A percentile compares a stretch with the other conserved stretches of the same genome.
Conservation (phyloP, 2,329 filamentous ascomycete genomes). For the Fusarium burgessii region DNA sequence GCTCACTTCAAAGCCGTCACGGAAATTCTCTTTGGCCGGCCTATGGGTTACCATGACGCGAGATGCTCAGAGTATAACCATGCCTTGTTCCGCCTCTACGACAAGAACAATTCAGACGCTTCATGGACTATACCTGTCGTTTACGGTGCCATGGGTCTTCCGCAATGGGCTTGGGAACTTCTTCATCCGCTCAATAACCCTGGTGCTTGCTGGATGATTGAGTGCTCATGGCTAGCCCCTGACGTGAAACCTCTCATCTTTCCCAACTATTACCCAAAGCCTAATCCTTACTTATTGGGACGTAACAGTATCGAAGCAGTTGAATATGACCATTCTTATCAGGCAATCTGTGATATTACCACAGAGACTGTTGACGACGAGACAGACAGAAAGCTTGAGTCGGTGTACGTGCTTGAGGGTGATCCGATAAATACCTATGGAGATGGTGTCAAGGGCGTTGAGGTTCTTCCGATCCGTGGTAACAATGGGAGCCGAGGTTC, state of each 20-base stretch:
- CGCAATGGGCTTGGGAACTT: conserved; percentile 25
- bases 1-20: conserved; percentile 41
- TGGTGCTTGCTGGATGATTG: conserved; percentile 26
- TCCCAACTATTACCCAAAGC: conserved; percentile 35
- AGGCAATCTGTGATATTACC: background rate
- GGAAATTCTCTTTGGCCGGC: conserved; percentile 44
- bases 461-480: background rate
- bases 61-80: conserved; percentile 19
- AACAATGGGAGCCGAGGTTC: background rate
- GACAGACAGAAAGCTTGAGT: conserved; percentile 6
- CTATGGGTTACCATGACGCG: background rate
- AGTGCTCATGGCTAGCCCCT: background rate
- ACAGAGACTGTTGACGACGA: conserved; percentile 14
- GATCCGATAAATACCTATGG: background rate
- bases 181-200: conserved; percentile 37
- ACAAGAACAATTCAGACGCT: conserved; percentile 12
- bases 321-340: background rate
- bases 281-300: conserved; percentile 20
- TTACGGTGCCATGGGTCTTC: conserved; percentile 34
- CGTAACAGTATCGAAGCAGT: background rate
- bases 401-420: conserved; percentile 1
- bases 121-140: background rate
- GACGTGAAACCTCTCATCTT: conserved; percentile 21
- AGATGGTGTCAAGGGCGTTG: background rate
- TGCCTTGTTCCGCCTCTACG: conserved; percentile 28